Base-by-base conservation (phyloP, 768 basidiomycete species). In the Russula sp. region DNA sequence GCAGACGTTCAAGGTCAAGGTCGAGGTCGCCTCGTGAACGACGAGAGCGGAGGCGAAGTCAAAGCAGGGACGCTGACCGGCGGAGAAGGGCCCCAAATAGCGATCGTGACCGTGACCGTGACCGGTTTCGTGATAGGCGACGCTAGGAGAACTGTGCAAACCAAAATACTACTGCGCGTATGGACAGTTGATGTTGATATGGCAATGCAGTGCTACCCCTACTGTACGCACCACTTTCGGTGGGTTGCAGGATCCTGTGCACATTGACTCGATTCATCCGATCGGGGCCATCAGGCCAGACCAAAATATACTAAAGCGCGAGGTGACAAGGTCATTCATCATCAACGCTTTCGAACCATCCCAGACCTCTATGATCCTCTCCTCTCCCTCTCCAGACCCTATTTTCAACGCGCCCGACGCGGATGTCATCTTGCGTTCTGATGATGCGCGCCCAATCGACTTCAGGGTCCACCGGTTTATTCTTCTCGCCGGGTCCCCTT, bases 391-490 rank as follows among this genome's bases (percentile, higher is more conserved):
- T 18, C 29, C 55, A 54, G 60, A 66, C 18, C n/a, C 58, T 51
- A 63, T 55, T 46, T 80, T 82, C 68, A 73, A 76, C 65, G 71
- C 77, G 52, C 69, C 72, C 34, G 80, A 83, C 62, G 80, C 83
- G 10, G 85, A 87, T 68, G 61, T 82, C 63, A 68, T 81, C 60
- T 75, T 87, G 60, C 75, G 79, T 20, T 80, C 84, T 0, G 70
- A 71, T 55, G 71, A 69, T 5, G 75, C 58, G 61, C 66, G 42
- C 63, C 74, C 52, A 64, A 71, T 25, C 54, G 78, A 82, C 66
- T 87, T 88, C 68, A 78, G 75, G 45, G 80, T 83, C 36, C 87
- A 87, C 72, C 77, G 77, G 62, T 81, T 78, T 70, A 79, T 90
- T 63, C 79, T 90, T 51, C 73, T 81, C 11, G 75, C 77, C 5